phyloP scores from a whole-genome alignment of 257 asterid genomes.

The Solanum appendiculatum region DNA sequence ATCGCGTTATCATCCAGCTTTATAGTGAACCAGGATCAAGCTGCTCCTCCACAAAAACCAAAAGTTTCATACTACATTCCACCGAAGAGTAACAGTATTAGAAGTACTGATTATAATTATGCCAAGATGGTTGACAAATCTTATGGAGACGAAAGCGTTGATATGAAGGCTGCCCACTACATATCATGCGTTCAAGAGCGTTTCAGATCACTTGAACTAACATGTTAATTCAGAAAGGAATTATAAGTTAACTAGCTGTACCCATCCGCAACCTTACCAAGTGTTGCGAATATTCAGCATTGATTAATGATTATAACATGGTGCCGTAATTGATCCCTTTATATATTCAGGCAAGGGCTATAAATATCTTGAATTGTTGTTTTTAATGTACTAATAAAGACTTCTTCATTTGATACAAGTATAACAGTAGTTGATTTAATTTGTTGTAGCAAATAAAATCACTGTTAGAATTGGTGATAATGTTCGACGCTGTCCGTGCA shows the following conservation, averaged over 20 bases:
- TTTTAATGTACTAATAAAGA: neutral
- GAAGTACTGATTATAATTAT: neutral
- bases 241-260: neutral
- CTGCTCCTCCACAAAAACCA: constrained; percentile 6
- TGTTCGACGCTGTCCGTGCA: neutral
- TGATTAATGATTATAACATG: neutral
- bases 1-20: neutral
- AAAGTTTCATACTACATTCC: constrained; percentile 8
- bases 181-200: constrained; percentile 51
- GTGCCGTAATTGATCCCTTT: neutral
- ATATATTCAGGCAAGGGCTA: neutral
- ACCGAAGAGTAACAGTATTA: neutral
- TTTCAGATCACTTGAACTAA: constrained; percentile 26
- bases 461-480: neutral
- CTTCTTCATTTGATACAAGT: neutral
- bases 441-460: neutral
- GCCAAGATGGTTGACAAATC: constrained; percentile 10
- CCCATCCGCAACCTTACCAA: too few relatives aligned
- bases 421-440: neutral
- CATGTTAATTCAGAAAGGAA: neutral
- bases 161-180: constrained; percentile 38
- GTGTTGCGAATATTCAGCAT: neutral
- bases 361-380: neutral
- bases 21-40: constrained; percentile 17
- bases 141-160: constrained; percentile 37